These are phyloP conservation scores for Fraxinus americana DNA, from an alignment of 257 asterid species.

Conservation along the genomic window DNA sequence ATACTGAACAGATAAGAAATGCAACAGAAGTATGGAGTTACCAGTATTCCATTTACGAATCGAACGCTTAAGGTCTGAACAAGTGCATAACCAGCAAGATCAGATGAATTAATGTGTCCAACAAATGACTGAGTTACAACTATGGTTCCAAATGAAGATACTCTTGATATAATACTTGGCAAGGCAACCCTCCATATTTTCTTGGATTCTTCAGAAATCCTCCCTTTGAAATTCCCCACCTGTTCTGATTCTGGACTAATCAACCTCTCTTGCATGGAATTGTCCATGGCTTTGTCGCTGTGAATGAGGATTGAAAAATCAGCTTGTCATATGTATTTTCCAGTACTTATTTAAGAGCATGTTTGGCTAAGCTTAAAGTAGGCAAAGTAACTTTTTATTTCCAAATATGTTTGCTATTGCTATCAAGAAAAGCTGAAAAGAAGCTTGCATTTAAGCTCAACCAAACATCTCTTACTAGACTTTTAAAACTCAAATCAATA, in stretches of 20 bases:
- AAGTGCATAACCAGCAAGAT: constrained; percentile 73
- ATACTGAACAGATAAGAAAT: too few relatives aligned
- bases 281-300: constrained; percentile 36
- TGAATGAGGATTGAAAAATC: neutral
- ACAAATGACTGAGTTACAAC: constrained; percentile 63
- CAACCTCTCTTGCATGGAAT: constrained; percentile 35
- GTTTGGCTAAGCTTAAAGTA: too few relatives aligned
- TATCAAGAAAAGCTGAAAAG: too few relatives aligned
- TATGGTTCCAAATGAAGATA: constrained; percentile 57
- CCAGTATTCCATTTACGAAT: constrained; percentile 65
- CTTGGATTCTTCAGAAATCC: constrained; percentile 49
- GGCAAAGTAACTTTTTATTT: too few relatives aligned
- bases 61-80: constrained; percentile 64
- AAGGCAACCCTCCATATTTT: constrained; percentile 72
- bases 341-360: neutral
- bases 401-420: too few relatives aligned
- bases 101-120: constrained; percentile 55
- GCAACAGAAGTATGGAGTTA: constrained; percentile 24
- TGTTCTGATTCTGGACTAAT: constrained; percentile 29
- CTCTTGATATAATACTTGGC: constrained; percentile 60
- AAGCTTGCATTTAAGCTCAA: too few relatives aligned
- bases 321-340: neutral
- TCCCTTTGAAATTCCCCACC: constrained; percentile 32
- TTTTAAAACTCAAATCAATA: too few relatives aligned
- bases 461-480: too few relatives aligned